Evolutionary conservation across 2,329 filamentous ascomycete genomes (phyloP).

Genomic region (Ceratocystis cacaofunesta): DNA sequence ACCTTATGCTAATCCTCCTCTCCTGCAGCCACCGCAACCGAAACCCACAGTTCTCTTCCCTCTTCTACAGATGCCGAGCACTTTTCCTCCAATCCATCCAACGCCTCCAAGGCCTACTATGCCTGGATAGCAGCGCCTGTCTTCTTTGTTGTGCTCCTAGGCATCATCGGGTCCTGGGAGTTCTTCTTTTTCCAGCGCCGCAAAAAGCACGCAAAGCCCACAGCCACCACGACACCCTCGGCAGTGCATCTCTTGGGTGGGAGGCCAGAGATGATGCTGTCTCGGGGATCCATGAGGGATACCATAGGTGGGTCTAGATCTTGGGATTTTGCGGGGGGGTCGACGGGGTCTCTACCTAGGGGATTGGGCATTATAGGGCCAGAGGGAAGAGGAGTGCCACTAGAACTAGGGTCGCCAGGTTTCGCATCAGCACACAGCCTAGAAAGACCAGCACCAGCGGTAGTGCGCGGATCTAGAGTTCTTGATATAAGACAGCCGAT

Average conservation of each 20-base stretch:
- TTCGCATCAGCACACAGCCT: not conserved
- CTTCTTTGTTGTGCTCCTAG: not conserved
- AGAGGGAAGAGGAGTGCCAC: not conserved
- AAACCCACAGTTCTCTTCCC: not conserved
- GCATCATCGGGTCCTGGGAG: not conserved
- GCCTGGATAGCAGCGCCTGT: not conserved
- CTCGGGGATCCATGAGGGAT: not conserved
- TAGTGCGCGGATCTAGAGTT: not conserved
- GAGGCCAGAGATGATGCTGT: not conserved
- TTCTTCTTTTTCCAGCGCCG: not conserved
- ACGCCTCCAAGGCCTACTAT: not conserved
- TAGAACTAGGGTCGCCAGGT: not conserved
- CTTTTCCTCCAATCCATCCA: not conserved
- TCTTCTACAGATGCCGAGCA: not conserved
- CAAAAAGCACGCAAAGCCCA: not conserved
- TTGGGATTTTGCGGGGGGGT: not conserved
- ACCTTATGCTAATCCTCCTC: not conserved
- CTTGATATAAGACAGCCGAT: not conserved
- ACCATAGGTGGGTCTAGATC: not conserved
- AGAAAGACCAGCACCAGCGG: not conserved
- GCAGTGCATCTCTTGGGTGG: not conserved
- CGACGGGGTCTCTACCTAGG: not conserved
- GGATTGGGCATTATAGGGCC: not conserved
- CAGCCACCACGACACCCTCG: not conserved
- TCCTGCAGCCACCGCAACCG: not conserved